These are phyloP conservation scores for Aegilops sharonensis DNA, from an alignment of 176 grass and related monocot genomes.

Conservation along the genomic window DNA sequence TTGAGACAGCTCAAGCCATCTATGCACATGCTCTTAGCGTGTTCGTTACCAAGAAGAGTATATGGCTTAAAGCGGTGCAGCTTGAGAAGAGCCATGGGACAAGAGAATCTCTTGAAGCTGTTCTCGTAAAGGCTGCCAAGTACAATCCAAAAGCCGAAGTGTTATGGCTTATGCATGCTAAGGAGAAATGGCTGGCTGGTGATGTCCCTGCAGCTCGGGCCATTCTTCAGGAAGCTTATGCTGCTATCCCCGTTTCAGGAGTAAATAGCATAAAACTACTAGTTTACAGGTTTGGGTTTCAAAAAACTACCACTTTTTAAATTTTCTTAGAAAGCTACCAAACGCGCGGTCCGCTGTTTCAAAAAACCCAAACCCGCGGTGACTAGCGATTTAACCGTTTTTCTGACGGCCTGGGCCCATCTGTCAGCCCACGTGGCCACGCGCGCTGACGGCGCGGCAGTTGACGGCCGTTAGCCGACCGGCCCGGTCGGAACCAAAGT, in stretches of 20 bases:
- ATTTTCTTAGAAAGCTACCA: too few relatives aligned
- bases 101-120: constrained; percentile 75
- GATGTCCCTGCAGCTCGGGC: constrained; percentile 80
- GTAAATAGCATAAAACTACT: too few relatives aligned
- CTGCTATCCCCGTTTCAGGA: constrained; percentile 85
- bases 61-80: constrained; percentile 90
- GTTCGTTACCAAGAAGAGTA: constrained; percentile 75
- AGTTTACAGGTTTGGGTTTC: too few relatives aligned
- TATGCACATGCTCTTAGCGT: constrained; percentile 81
- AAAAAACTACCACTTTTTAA: too few relatives aligned
- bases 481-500: too few relatives aligned
- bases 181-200: constrained; percentile 91
- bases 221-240: constrained; percentile 93
- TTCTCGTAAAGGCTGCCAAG: constrained; percentile 71
- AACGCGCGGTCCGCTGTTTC: too few relatives aligned
- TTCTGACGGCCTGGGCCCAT: too few relatives aligned
- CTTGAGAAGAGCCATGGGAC: constrained; percentile 95
- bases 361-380: too few relatives aligned
- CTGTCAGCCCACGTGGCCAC: too few relatives aligned
- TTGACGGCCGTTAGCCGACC: too few relatives aligned
- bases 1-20: constrained; percentile 90
- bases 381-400: too few relatives aligned
- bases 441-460: too few relatives aligned
- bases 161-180: constrained; percentile 85
- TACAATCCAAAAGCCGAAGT: constrained; percentile 89